Base-by-base conservation (phyloP, 768 basidiomycete species). In the Austroboletus festivus region DNA sequence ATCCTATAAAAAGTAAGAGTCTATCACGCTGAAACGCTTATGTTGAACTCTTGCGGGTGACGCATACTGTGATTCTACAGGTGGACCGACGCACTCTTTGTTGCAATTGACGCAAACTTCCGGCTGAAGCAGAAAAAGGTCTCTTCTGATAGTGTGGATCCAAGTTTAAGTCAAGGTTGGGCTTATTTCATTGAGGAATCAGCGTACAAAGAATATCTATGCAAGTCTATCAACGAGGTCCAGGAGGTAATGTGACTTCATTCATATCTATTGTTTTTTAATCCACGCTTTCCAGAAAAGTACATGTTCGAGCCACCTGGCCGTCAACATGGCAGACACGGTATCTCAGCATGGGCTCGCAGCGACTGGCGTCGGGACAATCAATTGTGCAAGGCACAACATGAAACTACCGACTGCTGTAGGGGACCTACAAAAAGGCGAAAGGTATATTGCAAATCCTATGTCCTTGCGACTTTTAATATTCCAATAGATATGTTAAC, bases 231-330 rank as follows among this genome's bases (percentile, higher is more conserved):
- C 4, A 38, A 52, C 13, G 26, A 54, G n/a, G 30, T 9, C 4
- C 49, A 57, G 18, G 65, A 64, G 34, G 60, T 67, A 28, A 28
- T n/a, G n/a, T n/a, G n/a, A n/a, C n/a, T n/a, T n/a, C n/a, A 12
- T 28, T 12, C 5, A 28, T 28, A 28, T 12, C 5, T 28, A 16
- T 3, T 16, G n/a, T n/a, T 16, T 21, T 6, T 3, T 35, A 2
- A 11, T 23, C 1, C 6, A 24, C 8, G 7, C 1, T 24, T 26
- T 8, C 24, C 4, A 41, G 39, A 44, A 44, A 33, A 44, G 42
- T 18, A 34, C 13, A 4, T 44, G 42, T 18, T 31, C 20, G 3
- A 44, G 42, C n/a, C 42, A 44, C n/a, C 5, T 7, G 15, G 31
- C 21, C 4, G 28, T 44, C 5, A 44, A 44, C 30, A 33, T 5